Base-by-base conservation (phyloP, 495 filamentous ascomycete genomes). In the Neohortaea acidophila region DNA sequence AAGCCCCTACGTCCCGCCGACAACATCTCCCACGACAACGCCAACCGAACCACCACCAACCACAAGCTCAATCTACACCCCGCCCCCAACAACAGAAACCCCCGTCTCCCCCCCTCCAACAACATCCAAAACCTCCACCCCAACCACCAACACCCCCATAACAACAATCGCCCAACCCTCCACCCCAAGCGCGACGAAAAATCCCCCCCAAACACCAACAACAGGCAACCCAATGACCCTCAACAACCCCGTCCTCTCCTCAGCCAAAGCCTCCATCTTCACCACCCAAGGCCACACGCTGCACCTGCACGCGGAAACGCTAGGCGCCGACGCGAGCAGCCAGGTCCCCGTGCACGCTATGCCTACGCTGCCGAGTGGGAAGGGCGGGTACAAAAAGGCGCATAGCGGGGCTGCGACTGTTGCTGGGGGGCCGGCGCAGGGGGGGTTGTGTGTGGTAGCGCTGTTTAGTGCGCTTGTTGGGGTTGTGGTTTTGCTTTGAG, bases 391-490 rank as follows among this genome's bases (percentile, higher is more conserved):
- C 6, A 4, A 15, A 10, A 21, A 20, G 8, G 8, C 21, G 7
- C 32, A 34, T 15, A 20, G 17, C 9, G 19, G 4, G 10, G 32
- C 32, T 5, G 32, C 8, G 4, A 20, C 10, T 4, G 21, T 7
- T 10, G 32, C 7, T 21, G n/a, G n/a, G n/a, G 32, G 14, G 32
- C 17, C 15, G 8, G 4, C 28, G 28, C 28, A 31, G 28, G 28
- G 28, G 4, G n/a, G n/a, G n/a, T n/a, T n/a, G n/a, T n/a, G n/a
- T n/a, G 28, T 34, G 32, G 32, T 34, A 10, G 32, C 32, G 10
- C 17, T 21, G 4, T 4, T 34, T 5, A 20, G 32, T 19, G 8
- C 21, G 14, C 17, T 34, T 19, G 15, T 34, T 34, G 32, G 32
- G 19, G 32, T 15, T 20, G 32, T 20, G 5, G 17, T 13, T 10